Conservation (phyloP, 805 yeast genomes). For the Ogataea pini region DNA sequence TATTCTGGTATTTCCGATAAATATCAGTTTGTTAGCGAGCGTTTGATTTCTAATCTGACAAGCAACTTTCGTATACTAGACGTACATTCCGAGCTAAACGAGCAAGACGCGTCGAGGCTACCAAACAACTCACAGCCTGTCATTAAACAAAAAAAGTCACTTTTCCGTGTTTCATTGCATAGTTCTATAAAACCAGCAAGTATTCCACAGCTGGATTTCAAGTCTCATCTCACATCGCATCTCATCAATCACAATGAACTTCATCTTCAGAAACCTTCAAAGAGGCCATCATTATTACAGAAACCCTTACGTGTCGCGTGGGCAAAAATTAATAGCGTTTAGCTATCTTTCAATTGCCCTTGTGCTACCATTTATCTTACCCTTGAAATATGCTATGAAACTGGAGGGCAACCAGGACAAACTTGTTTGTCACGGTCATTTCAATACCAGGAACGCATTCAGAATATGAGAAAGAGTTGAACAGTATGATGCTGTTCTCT, state of each 20-base stretch:
- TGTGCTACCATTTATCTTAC: slow-evolving; percentile 37
- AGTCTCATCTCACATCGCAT: too few species aligned
- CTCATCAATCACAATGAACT: slow-evolving; percentile 8
- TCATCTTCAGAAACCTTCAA: slow-evolving; percentile 4
- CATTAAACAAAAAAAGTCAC: neutral
- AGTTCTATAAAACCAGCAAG: neutral
- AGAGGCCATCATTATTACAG: slow-evolving; percentile 17
- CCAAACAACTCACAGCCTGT: neutral
- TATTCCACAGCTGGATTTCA: neutral
- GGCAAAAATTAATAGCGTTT: slow-evolving; percentile 29
- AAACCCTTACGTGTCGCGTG: slow-evolving; percentile 15
- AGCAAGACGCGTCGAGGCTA: slow-evolving; percentile 1
- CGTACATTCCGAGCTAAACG: slow-evolving; percentile 7
- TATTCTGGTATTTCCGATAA: slow-evolving; percentile 7
- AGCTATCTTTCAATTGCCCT: slow-evolving; percentile 36
- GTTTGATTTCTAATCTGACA: neutral
- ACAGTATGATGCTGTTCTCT: neutral
- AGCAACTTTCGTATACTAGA: neutral
- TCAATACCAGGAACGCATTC: slow-evolving; percentile 34
- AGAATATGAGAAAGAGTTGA: slow-evolving; percentile 27
- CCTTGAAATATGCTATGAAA: slow-evolving; percentile 32
- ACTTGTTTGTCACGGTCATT: slow-evolving; percentile 28
- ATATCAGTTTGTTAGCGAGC: slow-evolving; percentile 5
- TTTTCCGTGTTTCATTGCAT: neutral
- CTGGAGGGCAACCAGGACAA: slow-evolving; percentile 14